These are phyloP conservation scores for Helminthosporium solani DNA, from an alignment of 2,329 filamentous ascomycete species.

Conservation along the genomic window DNA sequence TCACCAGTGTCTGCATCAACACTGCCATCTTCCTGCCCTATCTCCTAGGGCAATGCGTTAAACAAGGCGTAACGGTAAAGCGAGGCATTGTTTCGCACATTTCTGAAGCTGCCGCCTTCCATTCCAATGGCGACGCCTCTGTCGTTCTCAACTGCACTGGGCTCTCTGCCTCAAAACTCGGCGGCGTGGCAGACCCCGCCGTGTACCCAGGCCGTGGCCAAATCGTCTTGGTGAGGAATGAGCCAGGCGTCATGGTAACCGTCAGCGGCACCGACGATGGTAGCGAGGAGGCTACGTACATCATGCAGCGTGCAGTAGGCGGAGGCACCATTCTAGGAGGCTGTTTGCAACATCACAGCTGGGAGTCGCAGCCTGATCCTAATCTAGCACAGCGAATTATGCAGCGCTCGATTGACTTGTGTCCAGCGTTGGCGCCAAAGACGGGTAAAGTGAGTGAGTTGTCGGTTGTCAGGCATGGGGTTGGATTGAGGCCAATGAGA, in stretches of 20 bases:
- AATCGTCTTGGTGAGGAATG: slow-evolving; percentile 79
- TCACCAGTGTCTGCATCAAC: slow-evolving; percentile 89
- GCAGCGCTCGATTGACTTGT: slow-evolving; percentile 67
- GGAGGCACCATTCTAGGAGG: slow-evolving; percentile 88
- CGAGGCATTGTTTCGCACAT: slow-evolving; percentile 62
- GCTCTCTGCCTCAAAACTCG: slow-evolving; percentile 70
- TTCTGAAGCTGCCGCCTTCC: slow-evolving; percentile 64
- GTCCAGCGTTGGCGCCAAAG: slow-evolving; percentile 61
- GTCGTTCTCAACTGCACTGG: slow-evolving; percentile 85
- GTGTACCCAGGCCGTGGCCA: slow-evolving; percentile 81
- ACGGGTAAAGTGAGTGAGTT: slow-evolving; percentile 68
- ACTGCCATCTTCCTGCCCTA: slow-evolving; percentile 84
- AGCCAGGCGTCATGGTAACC: slow-evolving; percentile 67
- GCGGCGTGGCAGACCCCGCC: slow-evolving; percentile 74
- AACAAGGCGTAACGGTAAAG: slow-evolving; percentile 63
- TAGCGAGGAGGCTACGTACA: slow-evolving; percentile 70
- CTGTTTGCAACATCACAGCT: slow-evolving; percentile 75
- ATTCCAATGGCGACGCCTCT: slow-evolving; percentile 59
- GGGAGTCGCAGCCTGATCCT: slow-evolving; percentile 76
- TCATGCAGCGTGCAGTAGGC: slow-evolving; percentile 74
- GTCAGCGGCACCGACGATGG: slow-evolving; percentile 74
- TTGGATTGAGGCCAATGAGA: slow-evolving; percentile 76
- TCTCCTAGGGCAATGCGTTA: slow-evolving; percentile 77
- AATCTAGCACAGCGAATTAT: slow-evolving; percentile 82
- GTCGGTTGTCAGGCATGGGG: slow-evolving; percentile 76